Conservation (phyloP, 2,329 filamentous ascomycete species). For the Lasiodiplodia theobromae region DNA sequence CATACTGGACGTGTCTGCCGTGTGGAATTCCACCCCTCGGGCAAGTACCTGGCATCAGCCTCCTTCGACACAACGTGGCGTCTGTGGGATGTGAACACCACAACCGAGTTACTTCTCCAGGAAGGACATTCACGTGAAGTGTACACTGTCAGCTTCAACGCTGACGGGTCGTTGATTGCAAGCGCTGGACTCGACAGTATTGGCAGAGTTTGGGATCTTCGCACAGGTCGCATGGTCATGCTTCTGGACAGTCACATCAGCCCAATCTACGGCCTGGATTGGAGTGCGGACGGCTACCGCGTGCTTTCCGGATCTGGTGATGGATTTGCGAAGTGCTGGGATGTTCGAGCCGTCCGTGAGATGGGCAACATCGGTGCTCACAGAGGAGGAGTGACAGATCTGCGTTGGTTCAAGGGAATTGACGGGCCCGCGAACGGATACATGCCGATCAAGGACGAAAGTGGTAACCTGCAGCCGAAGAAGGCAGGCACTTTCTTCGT, state of each 20-base stretch:
- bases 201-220: conserved; percentile 92
- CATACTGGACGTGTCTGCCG: conserved; percentile 89
- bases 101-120: conserved; percentile 83
- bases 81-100: conserved; percentile 90
- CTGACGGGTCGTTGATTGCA: conserved; percentile 87
- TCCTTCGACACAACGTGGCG: conserved; percentile 98
- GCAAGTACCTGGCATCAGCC: conserved; percentile 86
- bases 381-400: conserved; percentile 86
- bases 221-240: conserved; percentile 93
- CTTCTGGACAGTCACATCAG: conserved; percentile 92
- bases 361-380: conserved; percentile 90
- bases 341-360: conserved; percentile 85
- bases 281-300: conserved; percentile 90
- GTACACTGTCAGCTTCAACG: conserved; percentile 87
- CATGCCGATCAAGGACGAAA: conserved; percentile 67
- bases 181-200: conserved; percentile 95
- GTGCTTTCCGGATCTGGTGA: conserved; percentile 91
- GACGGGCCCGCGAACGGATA: conserved; percentile 74
- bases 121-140: conserved; percentile 96
- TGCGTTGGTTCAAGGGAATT: conserved; percentile 90
- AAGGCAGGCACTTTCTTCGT: conserved; percentile 93
- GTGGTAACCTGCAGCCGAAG: conserved; percentile 72
- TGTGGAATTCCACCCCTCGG: conserved; percentile 93
- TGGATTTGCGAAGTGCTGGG: conserved; percentile 98
- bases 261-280: conserved; percentile 91